A percentile compares a stretch with the other conserved stretches of the same genome.
phyloP scores from a whole-genome alignment of 495 filamentous ascomycete species.

The Alectoria sarmentosa region DNA sequence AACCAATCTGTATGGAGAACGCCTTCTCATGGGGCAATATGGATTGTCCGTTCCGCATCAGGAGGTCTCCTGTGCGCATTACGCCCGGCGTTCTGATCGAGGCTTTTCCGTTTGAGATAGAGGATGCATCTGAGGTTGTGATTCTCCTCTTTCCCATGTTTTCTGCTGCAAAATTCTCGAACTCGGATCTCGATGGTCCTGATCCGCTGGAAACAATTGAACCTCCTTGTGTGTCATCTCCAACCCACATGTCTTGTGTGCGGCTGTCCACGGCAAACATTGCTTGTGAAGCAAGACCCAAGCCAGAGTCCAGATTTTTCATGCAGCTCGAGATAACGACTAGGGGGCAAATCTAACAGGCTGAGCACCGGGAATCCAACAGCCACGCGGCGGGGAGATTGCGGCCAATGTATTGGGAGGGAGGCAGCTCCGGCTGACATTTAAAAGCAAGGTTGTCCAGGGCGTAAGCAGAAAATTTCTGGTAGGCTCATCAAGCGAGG shows the following conservation, averaged over 20 bases:
- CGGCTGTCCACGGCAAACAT: constrained; percentile 13
- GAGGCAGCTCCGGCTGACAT: constrained; percentile 10
- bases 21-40: constrained; percentile 56
- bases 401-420: neutral
- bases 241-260: constrained; percentile 20
- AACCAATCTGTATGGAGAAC: constrained; percentile 92
- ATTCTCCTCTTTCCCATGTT: constrained; percentile 8
- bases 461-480: constrained; percentile 9
- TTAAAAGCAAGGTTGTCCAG: constrained; percentile 8
- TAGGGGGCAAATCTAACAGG: neutral
- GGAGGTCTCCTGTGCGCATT: constrained; percentile 14
- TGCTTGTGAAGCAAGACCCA: neutral
- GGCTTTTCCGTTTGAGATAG: constrained; percentile 14
- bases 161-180: constrained; percentile 19
- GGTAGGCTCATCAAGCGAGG: neutral
- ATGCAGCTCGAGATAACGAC: neutral
- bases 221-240: constrained; percentile 17
- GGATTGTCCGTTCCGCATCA: constrained; percentile 15
- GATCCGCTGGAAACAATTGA: constrained; percentile 13
- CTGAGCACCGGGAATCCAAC: neutral
- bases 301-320: neutral
- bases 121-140: constrained; percentile 1
- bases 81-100: constrained; percentile 20
- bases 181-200: constrained; percentile 11
- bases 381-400: neutral